Conservation (phyloP, 331 rosid genomes). For the Prunus yedoensis region DNA sequence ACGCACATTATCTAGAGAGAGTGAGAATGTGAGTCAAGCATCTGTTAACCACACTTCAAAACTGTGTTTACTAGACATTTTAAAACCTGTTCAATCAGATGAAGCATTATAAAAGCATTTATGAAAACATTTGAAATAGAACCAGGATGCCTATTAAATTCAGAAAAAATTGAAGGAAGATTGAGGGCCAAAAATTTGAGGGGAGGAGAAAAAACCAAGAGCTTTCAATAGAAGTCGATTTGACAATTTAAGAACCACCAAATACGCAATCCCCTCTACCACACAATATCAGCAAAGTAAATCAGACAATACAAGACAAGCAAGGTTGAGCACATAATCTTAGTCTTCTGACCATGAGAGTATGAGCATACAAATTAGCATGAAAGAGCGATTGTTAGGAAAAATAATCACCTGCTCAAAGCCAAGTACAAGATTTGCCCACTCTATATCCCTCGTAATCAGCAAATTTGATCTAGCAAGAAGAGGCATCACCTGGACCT, state of each 20-base stretch:
- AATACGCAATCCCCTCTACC: not conserved
- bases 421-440: conserved; percentile 95
- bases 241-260: not conserved
- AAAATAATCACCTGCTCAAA: conserved; percentile 78
- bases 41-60: too few species aligned
- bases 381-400: not conserved
- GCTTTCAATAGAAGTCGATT: not conserved
- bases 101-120: not conserved
- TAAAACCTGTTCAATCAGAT: not conserved
- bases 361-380: not conserved
- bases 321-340: not conserved
- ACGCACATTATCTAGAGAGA: not conserved
- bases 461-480: conserved; percentile 95
- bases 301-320: not conserved
- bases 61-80: too few species aligned
- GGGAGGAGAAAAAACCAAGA: not conserved
- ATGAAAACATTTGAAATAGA: not conserved
- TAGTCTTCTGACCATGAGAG: not conserved
- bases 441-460: conserved; percentile 91
- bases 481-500: conserved; percentile 83
- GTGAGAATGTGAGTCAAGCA: not conserved
- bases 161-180: not conserved
- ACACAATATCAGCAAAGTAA: not conserved
- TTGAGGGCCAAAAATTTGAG: not conserved
- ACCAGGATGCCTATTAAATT: not conserved